A percentile compares a stretch with the other conserved stretches of the same genome.
phyloP scores from a whole-genome alignment of 108 stramenopile genomes.

The Stephanodiscus minutulus region DNA sequence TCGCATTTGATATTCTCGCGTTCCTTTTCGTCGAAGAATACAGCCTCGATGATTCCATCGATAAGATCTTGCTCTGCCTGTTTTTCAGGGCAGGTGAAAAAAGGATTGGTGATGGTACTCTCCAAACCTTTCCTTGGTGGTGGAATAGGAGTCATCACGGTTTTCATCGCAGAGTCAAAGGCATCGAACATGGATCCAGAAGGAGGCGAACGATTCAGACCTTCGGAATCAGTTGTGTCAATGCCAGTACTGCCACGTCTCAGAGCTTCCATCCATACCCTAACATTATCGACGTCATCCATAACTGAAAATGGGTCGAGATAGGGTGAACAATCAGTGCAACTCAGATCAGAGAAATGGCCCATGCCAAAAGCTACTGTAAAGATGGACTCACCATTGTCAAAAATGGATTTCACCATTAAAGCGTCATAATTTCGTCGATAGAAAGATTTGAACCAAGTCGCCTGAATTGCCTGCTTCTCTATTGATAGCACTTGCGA shows the following conservation, averaged over 20 bases:
- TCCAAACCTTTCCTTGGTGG: conserved; percentile 10
- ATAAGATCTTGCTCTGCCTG: conserved; percentile 73
- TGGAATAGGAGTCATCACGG: conserved; percentile 12
- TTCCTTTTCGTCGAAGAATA: conserved; percentile 74
- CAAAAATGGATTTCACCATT: conserved; percentile 46
- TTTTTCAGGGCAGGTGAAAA: conserved; percentile 60
- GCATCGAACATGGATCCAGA: conserved; percentile 10
- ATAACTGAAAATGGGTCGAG: conserved; percentile 45
- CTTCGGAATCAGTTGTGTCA: conserved; percentile 10
- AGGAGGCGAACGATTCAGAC: conserved; percentile 8
- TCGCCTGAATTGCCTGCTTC: conserved; percentile 75
- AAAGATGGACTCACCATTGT: neutral
- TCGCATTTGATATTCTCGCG: conserved; percentile 60
- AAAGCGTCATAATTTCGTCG: conserved; percentile 85
- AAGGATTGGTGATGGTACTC: conserved; percentile 17
- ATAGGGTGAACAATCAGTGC: neutral
- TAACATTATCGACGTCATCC: conserved; percentile 80
- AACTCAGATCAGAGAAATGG: neutral
- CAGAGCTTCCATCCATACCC: conserved; percentile 73
- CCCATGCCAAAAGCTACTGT: neutral
- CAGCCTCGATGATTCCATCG: conserved; percentile 83
- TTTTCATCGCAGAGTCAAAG: conserved; percentile 26
- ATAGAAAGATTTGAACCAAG: conserved; percentile 84
- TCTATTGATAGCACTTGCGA: conserved; percentile 69
- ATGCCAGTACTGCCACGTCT: conserved; percentile 41